phyloP scores from a whole-genome alignment of 106 monocot genomes.

The Dendrobium chrysotoxum region DNA sequence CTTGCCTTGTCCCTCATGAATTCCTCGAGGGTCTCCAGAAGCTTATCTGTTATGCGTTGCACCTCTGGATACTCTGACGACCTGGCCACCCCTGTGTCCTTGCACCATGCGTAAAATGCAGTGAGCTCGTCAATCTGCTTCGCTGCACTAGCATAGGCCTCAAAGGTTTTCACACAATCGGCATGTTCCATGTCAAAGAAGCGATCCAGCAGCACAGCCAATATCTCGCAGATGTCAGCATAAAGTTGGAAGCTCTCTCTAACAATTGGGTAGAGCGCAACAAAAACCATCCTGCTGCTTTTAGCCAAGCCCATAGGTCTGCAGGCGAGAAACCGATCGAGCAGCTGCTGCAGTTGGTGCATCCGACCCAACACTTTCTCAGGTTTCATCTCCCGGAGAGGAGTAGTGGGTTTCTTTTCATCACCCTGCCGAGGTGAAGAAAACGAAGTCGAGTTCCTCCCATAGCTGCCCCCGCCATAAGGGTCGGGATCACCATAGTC shows the following conservation, averaged over 20 bases:
- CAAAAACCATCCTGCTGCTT: conserved; percentile 47
- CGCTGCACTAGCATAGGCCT: conserved; percentile 65
- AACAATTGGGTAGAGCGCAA: conserved; percentile 55
- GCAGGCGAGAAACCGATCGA: conserved; percentile 64
- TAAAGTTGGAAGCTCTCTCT: conserved; percentile 86
- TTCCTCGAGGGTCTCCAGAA: conserved; percentile 76
- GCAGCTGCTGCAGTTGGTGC: conserved; percentile 58
- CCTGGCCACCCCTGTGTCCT: conserved; percentile 68
- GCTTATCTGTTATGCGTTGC: conserved; percentile 64
- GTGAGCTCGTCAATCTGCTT: conserved; percentile 89
- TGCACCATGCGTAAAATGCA: conserved; percentile 73
- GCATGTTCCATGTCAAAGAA: conserved; percentile 87
- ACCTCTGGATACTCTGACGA: conserved; percentile 83
- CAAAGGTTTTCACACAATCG: conserved; percentile 74
- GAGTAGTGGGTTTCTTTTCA: conserved; percentile 30
- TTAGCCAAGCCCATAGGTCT: conserved; percentile 58
- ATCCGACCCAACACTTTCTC: conserved; percentile 51
- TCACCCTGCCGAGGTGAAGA: conserved; percentile 6
- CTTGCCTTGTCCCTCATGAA: conserved; percentile 66
- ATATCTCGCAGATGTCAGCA: conserved; percentile 65
- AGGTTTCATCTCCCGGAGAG: conserved; percentile 51
- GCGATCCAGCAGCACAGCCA: conserved; percentile 68
- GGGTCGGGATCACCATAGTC: conserved; percentile 14
- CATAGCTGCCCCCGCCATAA: conserved; percentile 1
- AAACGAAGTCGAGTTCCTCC: conserved; percentile 6